phyloP scores from a whole-genome alignment of 768 basidiomycete species.

The Galerina sulciceps region DNA sequence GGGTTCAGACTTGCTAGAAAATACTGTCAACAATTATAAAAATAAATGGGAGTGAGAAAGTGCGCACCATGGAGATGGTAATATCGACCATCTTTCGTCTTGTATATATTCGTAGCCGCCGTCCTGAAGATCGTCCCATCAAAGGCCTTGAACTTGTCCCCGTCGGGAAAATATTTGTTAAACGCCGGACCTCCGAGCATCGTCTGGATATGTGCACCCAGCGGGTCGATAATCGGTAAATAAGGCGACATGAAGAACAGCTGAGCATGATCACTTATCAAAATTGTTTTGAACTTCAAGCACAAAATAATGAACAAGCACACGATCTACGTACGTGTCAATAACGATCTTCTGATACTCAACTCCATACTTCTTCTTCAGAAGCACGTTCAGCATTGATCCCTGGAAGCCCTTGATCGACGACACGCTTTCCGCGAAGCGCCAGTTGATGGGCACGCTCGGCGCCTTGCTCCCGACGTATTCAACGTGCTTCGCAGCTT shows the following conservation, averaged over 20 bases:
- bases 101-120: constrained; percentile 29
- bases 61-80: constrained; percentile 28
- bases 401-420: constrained; percentile 31
- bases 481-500: constrained; percentile 11
- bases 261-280: constrained; percentile 23
- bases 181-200: neutral
- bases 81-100: constrained; percentile 26
- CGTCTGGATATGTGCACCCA: constrained; percentile 8
- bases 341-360: constrained; percentile 26
- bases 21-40: neutral
- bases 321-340: constrained; percentile 17
- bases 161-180: constrained; percentile 20
- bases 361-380: constrained; percentile 24
- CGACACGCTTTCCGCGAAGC: constrained; percentile 30
- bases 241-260: constrained; percentile 20
- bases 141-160: constrained; percentile 11
- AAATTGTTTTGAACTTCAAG: neutral
- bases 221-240: constrained; percentile 18
- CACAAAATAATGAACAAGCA: neutral
- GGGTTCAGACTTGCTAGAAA: constrained; percentile 21
- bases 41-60: neutral
- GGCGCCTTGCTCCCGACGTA: constrained; percentile 19
- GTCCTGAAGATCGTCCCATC: constrained; percentile 1
- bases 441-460: constrained; percentile 27
- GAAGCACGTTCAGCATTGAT: constrained; percentile 26